phyloP scores from a whole-genome alignment of 1,284 basidiomycete genomes.

The Ustilago cynodontis region DNA sequence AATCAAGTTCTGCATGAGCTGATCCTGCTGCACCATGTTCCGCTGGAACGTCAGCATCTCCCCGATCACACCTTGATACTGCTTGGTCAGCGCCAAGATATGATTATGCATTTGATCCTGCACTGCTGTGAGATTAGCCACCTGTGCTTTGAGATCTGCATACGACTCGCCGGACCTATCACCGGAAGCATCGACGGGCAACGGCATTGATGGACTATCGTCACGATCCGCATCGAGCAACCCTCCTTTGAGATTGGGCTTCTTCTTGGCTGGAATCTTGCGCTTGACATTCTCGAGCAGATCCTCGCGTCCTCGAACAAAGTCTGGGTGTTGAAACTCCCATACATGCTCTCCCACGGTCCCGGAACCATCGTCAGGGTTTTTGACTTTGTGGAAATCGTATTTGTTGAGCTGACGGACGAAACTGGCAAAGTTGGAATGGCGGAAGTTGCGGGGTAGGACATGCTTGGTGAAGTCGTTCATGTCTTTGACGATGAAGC shows the following conservation, averaged over 20 bases:
- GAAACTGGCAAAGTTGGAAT: slow-evolving; percentile 87
- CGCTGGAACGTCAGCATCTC: slow-evolving; percentile 87
- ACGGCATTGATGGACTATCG: slow-evolving; percentile 44
- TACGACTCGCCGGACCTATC: slow-evolving; percentile 55
- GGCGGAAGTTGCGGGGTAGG: slow-evolving; percentile 93
- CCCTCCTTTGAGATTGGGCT: slow-evolving; percentile 30
- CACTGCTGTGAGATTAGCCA: slow-evolving; percentile 52
- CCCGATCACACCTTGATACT: slow-evolving; percentile 81
- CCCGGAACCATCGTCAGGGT: slow-evolving; percentile 81
- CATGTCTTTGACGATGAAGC: slow-evolving; percentile 97
- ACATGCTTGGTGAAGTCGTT: slow-evolving; percentile 96
- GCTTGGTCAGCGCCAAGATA: slow-evolving; percentile 78
- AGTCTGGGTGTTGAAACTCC: slow-evolving; percentile 96
- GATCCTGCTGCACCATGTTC: slow-evolving; percentile 86
- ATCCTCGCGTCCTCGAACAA: slow-evolving; percentile 78
- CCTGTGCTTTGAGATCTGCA: slow-evolving; percentile 57
- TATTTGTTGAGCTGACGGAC: slow-evolving; percentile 91
- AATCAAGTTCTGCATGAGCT: slow-evolving; percentile 83
- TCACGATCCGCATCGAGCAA: slow-evolving; percentile 66
- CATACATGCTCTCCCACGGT: slow-evolving; percentile 82
- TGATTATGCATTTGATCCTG: slow-evolving; percentile 66
- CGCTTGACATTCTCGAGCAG: slow-evolving; percentile 83
- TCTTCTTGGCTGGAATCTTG: slow-evolving; percentile 72
- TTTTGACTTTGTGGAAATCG: slow-evolving; percentile 90
- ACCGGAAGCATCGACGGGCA: slow-evolving; percentile 21